A percentile compares a stretch with the other conserved stretches of the same genome.
These are phyloP conservation scores for Astrocystis sublimbata DNA, from an alignment of 495 filamentous ascomycete species.

Conservation along the genomic window DNA sequence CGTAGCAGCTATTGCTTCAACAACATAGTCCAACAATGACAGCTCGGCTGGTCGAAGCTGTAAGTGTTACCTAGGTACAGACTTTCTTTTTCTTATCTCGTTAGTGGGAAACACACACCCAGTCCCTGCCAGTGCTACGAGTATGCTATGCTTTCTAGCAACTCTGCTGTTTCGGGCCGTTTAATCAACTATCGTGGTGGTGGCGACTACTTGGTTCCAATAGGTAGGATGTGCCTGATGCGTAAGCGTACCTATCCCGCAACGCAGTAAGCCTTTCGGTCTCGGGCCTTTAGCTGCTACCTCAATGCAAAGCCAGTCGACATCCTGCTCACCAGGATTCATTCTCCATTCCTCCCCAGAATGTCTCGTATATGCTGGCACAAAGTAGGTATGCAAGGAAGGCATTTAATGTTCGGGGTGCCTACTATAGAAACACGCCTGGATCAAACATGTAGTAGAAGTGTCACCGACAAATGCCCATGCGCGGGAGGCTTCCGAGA, in stretches of 20 bases:
- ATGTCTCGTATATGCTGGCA: background rate
- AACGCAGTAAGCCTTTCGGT: constrained; percentile 13
- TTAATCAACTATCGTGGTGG: background rate
- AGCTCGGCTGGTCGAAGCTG: too few species aligned
- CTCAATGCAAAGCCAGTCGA: background rate
- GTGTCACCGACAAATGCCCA: background rate
- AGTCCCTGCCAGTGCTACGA: too few species aligned
- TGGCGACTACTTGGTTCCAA: background rate
- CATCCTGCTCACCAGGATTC: constrained; percentile 16
- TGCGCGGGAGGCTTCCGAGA: constrained; percentile 1
- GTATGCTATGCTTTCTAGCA: background rate
- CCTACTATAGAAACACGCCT: constrained; percentile 1
- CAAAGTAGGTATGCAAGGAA: too few species aligned
- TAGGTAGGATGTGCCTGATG: too few species aligned
- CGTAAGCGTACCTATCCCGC: background rate
- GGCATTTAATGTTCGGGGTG: background rate
- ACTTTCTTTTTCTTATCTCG: background rate
- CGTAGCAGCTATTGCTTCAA: too few species aligned
- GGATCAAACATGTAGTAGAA: background rate
- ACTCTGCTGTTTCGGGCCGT: background rate
- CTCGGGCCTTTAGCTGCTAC: constrained; percentile 4
- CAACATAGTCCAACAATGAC: too few species aligned
- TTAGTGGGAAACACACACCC: too few species aligned
- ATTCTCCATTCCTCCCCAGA: background rate
- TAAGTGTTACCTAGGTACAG: background rate